phyloP scores from a whole-genome alignment of 1,284 basidiomycete species.

The Fomitiporia mediterranea region DNA sequence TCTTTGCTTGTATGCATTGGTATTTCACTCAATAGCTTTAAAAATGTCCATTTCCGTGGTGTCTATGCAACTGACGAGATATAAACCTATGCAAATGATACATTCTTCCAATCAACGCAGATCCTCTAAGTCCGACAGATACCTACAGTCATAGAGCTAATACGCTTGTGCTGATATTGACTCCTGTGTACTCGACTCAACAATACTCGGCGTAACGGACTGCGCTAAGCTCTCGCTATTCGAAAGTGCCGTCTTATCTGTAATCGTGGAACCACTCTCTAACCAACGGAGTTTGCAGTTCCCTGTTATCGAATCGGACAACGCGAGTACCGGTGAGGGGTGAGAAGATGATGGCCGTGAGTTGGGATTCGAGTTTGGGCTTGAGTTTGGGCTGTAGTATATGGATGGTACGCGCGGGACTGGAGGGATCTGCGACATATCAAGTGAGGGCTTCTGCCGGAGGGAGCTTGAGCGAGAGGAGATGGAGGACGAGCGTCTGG shows the following conservation, averaged over 20 bases:
- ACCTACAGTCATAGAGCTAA: too few species aligned
- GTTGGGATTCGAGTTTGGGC: background rate
- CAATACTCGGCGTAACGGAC: background rate
- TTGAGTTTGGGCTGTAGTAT: slow-evolving; percentile 1
- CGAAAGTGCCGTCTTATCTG: background rate
- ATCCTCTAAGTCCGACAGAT: too few species aligned
- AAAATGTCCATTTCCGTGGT: too few species aligned
- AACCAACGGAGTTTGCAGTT: background rate
- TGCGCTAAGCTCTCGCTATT: background rate
- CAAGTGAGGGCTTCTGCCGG: background rate
- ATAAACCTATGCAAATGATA: too few species aligned
- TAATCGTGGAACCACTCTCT: background rate
- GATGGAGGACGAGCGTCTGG: background rate
- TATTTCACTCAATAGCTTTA: too few species aligned
- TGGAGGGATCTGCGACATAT: slow-evolving; percentile 5
- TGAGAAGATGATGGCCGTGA: background rate
- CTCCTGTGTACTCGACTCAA: background rate
- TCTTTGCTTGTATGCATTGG: too few species aligned
- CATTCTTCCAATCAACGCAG: too few species aligned
- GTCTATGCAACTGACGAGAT: too few species aligned
- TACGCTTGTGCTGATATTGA: background rate
- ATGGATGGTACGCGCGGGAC: slow-evolving; percentile 18
- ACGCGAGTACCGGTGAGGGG: background rate
- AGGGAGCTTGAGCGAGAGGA: slow-evolving; percentile 1
- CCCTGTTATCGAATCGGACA: background rate